These are phyloP conservation scores for Coemansia sp. DNA, from an alignment of 192 early-diverging fungal species.

Conservation along the genomic window DNA sequence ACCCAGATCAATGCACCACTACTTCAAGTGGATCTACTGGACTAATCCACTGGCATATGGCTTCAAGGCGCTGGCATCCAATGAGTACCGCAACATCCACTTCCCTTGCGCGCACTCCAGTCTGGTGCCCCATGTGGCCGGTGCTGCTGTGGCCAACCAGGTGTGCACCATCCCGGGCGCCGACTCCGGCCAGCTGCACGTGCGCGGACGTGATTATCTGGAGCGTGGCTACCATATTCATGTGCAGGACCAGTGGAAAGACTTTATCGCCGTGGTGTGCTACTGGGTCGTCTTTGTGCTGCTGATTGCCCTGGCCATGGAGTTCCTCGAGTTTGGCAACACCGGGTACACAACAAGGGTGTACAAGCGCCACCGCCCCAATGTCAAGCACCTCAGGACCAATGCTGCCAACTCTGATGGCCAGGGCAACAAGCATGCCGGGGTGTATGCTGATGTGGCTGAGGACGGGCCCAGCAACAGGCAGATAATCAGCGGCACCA, in stretches of 20 bases:
- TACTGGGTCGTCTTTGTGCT: constrained; percentile 42
- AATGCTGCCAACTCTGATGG: not conserved
- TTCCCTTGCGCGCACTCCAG: constrained; percentile 22
- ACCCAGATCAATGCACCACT: constrained; percentile 54
- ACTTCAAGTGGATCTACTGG: too few relatives aligned
- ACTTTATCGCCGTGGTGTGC: constrained; percentile 56
- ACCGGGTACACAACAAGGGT: constrained; percentile 50
- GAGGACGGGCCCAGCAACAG: constrained; percentile 14
- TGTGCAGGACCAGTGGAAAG: constrained; percentile 55
- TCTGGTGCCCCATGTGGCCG: constrained; percentile 50
- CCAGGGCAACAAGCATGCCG: not conserved
- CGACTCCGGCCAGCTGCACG: constrained; percentile 48
- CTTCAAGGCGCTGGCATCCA: constrained; percentile 61
- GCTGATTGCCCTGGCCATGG: constrained; percentile 49
- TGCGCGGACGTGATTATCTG: constrained; percentile 61
- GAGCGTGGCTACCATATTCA: constrained; percentile 52
- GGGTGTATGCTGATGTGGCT: not conserved
- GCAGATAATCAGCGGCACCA: constrained; percentile 48
- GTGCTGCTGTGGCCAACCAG: constrained; percentile 43
- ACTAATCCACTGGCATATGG: constrained; percentile 69
- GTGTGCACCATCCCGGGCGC: constrained; percentile 63
- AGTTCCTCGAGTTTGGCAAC: too few relatives aligned
- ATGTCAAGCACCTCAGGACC: not conserved
- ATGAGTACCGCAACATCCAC: constrained; percentile 48
- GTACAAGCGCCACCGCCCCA: constrained; percentile 20